phyloP scores from a whole-genome alignment of 139 green algal genomes.

The Micractinium conductrix region DNA sequence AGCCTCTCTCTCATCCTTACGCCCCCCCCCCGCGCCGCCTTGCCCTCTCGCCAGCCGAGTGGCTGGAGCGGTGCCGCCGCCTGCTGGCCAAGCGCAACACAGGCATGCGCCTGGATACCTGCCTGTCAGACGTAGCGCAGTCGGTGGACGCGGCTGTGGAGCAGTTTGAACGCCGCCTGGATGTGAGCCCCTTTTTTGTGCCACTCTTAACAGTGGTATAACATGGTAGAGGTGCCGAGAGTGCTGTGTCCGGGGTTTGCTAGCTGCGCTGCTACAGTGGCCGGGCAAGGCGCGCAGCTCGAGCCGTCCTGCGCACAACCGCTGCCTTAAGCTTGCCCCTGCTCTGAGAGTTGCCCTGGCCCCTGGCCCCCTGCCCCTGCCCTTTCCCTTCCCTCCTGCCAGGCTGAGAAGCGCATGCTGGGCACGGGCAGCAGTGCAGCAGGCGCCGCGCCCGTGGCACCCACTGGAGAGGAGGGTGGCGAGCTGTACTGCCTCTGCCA shows the following conservation, averaged over 20 bases:
- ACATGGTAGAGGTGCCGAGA: too few species aligned
- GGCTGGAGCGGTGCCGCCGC: conserved; percentile 38
- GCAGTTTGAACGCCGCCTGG: conserved; percentile 58
- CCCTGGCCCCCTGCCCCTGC: background rate
- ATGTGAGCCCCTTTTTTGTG: conserved; percentile 42
- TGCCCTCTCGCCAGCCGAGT: background rate
- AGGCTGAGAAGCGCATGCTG: conserved; percentile 46
- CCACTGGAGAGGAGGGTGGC: conserved; percentile 28
- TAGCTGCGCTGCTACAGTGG: too few species aligned
- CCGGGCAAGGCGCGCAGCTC: too few species aligned
- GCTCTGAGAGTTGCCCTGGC: background rate
- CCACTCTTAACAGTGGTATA: too few species aligned
- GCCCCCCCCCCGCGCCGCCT: background rate
- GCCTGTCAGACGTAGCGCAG: conserved; percentile 30
- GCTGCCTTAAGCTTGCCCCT: too few species aligned
- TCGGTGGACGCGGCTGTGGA: conserved; percentile 48
- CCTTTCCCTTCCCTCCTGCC: background rate
- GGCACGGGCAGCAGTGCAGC: background rate
- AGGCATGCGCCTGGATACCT: conserved; percentile 31
- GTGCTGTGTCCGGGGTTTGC: too few species aligned
- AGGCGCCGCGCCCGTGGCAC: background rate
- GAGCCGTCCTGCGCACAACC: too few species aligned
- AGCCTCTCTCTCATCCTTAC: background rate
- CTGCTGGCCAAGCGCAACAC: conserved; percentile 44
- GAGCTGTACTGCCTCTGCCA: conserved; percentile 77